These are phyloP conservation scores for Leccinum uliginosum DNA, from an alignment of 768 basidiomycete species.

Conservation along the genomic window DNA sequence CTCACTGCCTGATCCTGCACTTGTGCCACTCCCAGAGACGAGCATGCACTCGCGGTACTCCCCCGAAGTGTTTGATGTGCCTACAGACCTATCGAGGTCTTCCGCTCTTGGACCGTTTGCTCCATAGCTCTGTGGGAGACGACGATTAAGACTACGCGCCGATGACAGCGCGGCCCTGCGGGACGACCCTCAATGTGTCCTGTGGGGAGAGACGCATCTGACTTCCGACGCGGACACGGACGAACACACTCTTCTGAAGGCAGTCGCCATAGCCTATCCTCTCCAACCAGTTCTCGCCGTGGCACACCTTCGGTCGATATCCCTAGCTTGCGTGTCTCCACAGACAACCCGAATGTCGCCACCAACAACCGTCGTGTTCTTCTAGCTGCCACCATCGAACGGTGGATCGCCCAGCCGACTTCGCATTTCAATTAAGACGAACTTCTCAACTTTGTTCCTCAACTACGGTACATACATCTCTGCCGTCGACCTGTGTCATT, in stretches of 20 bases:
- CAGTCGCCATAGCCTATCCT: slow-evolving; percentile 37
- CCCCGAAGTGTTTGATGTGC: slow-evolving; percentile 72
- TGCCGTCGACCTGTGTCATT: slow-evolving; percentile 72
- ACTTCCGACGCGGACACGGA: slow-evolving; percentile 33
- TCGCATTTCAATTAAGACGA: slow-evolving; percentile 84
- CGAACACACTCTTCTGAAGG: slow-evolving; percentile 37
- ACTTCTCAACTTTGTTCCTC: slow-evolving; percentile 84
- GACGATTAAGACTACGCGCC: slow-evolving; percentile 61
- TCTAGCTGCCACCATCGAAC: slow-evolving; percentile 88
- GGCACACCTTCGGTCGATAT: slow-evolving; percentile 25
- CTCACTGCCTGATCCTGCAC: slow-evolving; percentile 22
- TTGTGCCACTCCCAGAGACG: slow-evolving; percentile 43
- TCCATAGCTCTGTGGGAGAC: slow-evolving; percentile 50
- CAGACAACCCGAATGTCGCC: slow-evolving; percentile 30
- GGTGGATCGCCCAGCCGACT: slow-evolving; percentile 90
- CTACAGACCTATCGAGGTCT: slow-evolving; percentile 78
- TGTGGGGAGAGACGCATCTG: slow-evolving; percentile 68
- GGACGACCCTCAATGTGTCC: slow-evolving; percentile 87
- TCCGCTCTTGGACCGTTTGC: slow-evolving; percentile 65
- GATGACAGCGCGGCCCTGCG: slow-evolving; percentile 70
- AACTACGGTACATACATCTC: slow-evolving; percentile 85
- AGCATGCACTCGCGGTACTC: slow-evolving; percentile 60
- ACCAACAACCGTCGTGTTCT: slow-evolving; percentile 40
- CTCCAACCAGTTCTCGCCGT: slow-evolving; percentile 36
- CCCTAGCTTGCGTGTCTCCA: slow-evolving; percentile 24